Base-by-base conservation (phyloP, 345 rosid genomes). In the Citrus medica region DNA sequence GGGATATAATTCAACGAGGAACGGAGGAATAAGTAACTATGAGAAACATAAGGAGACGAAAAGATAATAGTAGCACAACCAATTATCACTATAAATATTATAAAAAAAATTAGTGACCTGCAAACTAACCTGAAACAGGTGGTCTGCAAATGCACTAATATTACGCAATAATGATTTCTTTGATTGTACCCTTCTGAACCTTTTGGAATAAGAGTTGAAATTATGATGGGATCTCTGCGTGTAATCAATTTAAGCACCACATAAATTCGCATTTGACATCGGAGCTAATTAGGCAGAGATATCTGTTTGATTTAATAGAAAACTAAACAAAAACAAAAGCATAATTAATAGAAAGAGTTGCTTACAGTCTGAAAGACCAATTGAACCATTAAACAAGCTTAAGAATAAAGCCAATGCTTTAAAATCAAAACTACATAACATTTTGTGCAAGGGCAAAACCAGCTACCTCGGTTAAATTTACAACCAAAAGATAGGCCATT, bases 101-200 rank as follows among this genome's bases (percentile, higher is more conserved):
- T 33, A 22, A 42, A 62, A 55, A 22, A 35, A 67, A 55, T 35
- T 24, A 78, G 62, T 10, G 24, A 75, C 30, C 63, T 28, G 24
- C 75, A 71, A 46, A 65, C n/a, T 79, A 70, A 92, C 97, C 92
- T 87, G 71, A 83, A 89, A 85, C 79, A 91, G 22, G 87, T 81
- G 67, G 19, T 90, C 89, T 59, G 92, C 83, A 71, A 85, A 92
- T 63, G 86, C 79, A 82, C 69, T 76, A 33, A 85, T 27, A 82
- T 89, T 83, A n/a, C 88, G 88, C 74, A 89, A 66, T 59, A 90
- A 66, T 1, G 86, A 83, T 75, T 87, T 84, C 77, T 86, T 91
- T 19, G 79, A 85, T 22, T 86, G 86, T 76, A 78, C 42, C 79
- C 82, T 88, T 79, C 90, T 87, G 71, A 75, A 76, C 80, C 91